Conservation (phyloP, 2,329 filamentous ascomycete species). For the Xylaria sp. region DNA sequence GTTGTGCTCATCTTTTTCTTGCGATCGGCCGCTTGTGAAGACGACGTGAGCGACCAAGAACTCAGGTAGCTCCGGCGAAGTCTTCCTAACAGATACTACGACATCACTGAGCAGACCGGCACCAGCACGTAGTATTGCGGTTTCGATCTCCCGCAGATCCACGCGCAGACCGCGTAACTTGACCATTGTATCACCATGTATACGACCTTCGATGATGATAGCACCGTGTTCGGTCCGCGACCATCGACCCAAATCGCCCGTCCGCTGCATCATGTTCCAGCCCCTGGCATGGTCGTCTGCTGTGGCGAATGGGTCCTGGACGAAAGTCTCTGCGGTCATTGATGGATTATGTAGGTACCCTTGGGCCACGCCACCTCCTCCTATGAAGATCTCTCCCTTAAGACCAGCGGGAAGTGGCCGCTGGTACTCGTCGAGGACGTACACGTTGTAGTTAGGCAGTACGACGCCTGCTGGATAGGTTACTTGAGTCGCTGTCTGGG, state of each 20-base stretch:
- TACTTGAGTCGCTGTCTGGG: background rate
- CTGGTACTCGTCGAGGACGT: conserved; percentile 54
- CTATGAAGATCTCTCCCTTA: conserved; percentile 56
- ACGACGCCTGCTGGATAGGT: conserved; percentile 12
- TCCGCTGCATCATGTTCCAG: conserved; percentile 14
- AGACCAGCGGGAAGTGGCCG: conserved; percentile 51
- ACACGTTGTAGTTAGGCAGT: conserved; percentile 52
- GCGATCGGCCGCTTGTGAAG: background rate
- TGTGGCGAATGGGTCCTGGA: conserved; percentile 33
- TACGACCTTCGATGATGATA: conserved; percentile 47
- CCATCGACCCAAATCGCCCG: conserved; percentile 1
- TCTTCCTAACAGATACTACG: background rate
- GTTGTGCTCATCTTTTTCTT: background rate
- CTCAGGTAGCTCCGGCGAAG: background rate
- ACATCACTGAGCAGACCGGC: background rate
- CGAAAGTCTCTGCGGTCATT: conserved; percentile 24
- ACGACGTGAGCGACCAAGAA: background rate
- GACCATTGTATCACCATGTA: conserved; percentile 56
- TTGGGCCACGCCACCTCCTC: conserved; percentile 55
- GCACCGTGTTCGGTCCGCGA: conserved; percentile 33
- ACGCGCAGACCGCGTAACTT: conserved; percentile 52
- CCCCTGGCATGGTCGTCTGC: background rate
- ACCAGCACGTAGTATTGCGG: conserved; percentile 38
- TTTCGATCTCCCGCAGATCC: conserved; percentile 49
- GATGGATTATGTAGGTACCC: conserved; percentile 54